Base-by-base conservation (phyloP, 2,329 filamentous ascomycete genomes). In the Fusarium sp. region DNA sequence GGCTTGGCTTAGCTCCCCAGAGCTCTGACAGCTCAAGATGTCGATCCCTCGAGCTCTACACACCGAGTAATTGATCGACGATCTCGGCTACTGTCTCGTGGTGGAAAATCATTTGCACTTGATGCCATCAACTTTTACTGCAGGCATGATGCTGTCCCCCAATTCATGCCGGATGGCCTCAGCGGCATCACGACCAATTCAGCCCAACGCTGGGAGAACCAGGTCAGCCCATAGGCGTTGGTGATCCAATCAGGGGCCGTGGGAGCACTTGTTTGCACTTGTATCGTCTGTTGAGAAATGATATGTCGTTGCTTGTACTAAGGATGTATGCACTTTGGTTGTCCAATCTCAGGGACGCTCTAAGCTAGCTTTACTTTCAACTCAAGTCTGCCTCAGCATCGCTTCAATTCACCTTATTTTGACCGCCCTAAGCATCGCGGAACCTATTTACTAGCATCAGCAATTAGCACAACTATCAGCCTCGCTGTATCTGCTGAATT, bases 21-120 rank as follows among this genome's bases (percentile, higher is more conserved):
- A 64, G 66, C 66, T 70, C 61, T 56, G 28, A 60, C 62, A 58
- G 40, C 38, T 52, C 57, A 59, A 42, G 40, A 34, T 22, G 67
- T 39, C 62, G 66, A 69, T 70, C 62, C 33, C 56, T 40, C 43
- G 58, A 62, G 45, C 49, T 56, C 42, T 51, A 67, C 54, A 53
- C 50, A 66, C 49, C 59, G 62, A 57, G 44, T 56, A 58, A 63
- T 43, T 70, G 66, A 70, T 69, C 67, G 67, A 60, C 67, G 67
- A 70, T 70, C 67, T 42, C 10, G 36, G 42, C 6, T 51, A 46
- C 40, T 31, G 61, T 50, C 62, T 57, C 44, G 49, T 56, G 57
- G 62, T 58, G 31, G 43, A 59, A 24, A 31, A 53, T 52, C 66
- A 59, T 50, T 34, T 59, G 66, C 51, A 59, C 57, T 52, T 67